A percentile compares a stretch with the other conserved stretches of the same genome.
Evolutionary conservation across 768 basidiomycete species (phyloP).

Genomic region (Russula sp.): DNA sequence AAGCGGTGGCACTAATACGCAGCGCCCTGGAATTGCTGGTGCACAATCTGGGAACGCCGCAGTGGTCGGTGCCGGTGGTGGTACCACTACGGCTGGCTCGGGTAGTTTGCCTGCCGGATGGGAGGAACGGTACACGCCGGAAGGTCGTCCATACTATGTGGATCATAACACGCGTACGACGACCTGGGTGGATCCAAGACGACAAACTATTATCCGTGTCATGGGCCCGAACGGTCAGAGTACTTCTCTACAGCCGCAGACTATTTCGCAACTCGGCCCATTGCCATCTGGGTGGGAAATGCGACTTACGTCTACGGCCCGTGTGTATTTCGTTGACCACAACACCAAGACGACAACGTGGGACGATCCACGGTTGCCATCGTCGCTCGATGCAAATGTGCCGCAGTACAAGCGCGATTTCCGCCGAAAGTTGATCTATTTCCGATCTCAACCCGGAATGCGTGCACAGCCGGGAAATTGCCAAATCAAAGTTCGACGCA

Average conservation of each 20-base stretch:
- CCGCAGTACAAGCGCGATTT: conserved; percentile 99
- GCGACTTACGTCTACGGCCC: conserved; percentile 96
- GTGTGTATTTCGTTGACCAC: conserved; percentile 99
- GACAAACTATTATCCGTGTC: conserved; percentile 94
- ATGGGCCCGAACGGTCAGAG: conserved; percentile 93
- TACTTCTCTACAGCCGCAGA: conserved; percentile 85
- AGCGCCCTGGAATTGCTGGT: conserved; percentile 34
- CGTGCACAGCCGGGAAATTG: conserved; percentile 98
- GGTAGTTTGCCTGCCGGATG: conserved; percentile 94
- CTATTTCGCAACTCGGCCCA: conserved; percentile 95
- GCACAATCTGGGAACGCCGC: conserved; percentile 38
- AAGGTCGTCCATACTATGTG: conserved; percentile 98
- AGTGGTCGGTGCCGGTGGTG: conserved; percentile 47
- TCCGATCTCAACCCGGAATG: conserved; percentile 97
- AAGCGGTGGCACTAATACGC: conserved; percentile 36
- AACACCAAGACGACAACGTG: conserved; percentile 99
- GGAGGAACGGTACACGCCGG: conserved; percentile 98
- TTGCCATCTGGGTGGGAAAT: conserved; percentile 99
- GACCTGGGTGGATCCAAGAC: conserved; percentile 99
- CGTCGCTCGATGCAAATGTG: conserved; percentile 92
- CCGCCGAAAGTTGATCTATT: conserved; percentile 98
- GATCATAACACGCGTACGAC: conserved; percentile 99
- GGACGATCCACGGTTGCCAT: conserved; percentile 97
- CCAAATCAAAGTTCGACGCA: conserved; percentile 96
- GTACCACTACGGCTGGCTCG: conserved; percentile 65